Percentiles rank a stretch among this genome's conserved stretches.
Evolutionary conservation across 208 protist genomes (phyloP).

Genomic region (Leptomonas seymouri): DNA sequence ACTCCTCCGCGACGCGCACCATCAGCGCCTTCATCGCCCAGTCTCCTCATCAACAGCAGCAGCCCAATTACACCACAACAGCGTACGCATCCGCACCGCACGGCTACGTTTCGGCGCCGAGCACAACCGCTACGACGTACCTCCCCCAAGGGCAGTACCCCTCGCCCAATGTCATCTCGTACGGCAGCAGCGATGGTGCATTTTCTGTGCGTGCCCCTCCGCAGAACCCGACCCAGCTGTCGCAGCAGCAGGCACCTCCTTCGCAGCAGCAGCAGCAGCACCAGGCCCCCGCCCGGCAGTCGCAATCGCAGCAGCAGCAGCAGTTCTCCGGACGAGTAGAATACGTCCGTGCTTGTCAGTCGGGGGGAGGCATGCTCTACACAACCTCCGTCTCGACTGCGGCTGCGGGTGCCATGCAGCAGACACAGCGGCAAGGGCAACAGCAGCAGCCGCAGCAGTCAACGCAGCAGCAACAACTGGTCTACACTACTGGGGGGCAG

Average conservation of each 20-base stretch:
- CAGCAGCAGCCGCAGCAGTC: constrained; percentile 17
- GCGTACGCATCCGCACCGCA: constrained; percentile 21
- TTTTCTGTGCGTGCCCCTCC: constrained; percentile 4
- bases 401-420: constrained; percentile 19
- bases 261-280: constrained; percentile 29
- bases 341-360: constrained; percentile 20
- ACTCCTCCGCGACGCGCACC: constrained; percentile 3
- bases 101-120: constrained; percentile 16
- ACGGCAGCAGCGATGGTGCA: constrained; percentile 11
- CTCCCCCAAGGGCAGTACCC: constrained; percentile 25
- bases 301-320: constrained; percentile 25
- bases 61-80: constrained; percentile 11
- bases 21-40: constrained; percentile 24
- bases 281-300: constrained; percentile 18
- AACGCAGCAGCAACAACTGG: constrained; percentile 31
- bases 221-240: constrained; percentile 12
- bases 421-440: constrained; percentile 12
- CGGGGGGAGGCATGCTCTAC: constrained; percentile 23
- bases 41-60: constrained; percentile 3
- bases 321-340: constrained; percentile 25
- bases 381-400: constrained; percentile 10
- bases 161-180: constrained; percentile 28
- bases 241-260: constrained; percentile 20
- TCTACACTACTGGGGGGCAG: constrained; percentile 27
- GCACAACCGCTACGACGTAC: constrained; percentile 13